Conservation (phyloP, 1,284 basidiomycete genomes). For the Porodaedalea pini region DNA sequence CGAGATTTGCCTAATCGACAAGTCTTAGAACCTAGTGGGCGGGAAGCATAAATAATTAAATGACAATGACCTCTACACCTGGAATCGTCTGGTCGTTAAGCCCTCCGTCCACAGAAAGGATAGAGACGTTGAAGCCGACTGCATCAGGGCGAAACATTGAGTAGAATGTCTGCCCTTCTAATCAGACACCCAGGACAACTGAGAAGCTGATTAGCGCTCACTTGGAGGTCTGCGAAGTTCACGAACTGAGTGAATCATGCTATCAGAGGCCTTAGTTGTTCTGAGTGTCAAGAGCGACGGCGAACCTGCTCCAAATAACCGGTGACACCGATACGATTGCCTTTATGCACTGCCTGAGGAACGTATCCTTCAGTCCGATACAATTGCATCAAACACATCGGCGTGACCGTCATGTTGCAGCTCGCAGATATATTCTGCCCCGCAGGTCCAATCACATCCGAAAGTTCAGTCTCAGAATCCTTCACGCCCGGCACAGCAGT, state of each 20-base stretch:
- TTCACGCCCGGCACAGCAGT: neutral
- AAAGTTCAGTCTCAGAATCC: conserved; percentile 13
- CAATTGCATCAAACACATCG: conserved; percentile 23
- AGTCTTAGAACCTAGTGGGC: neutral
- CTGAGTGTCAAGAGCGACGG: conserved; percentile 23
- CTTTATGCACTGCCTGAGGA: conserved; percentile 20
- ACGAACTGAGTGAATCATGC: conserved; percentile 15
- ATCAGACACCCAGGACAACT: too few species aligned
- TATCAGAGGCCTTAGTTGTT: neutral
- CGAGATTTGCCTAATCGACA: conserved; percentile 29
- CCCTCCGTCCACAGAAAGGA: conserved; percentile 31
- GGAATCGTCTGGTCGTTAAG: conserved; percentile 29
- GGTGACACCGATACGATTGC: conserved; percentile 24
- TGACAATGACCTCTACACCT: conserved; percentile 24
- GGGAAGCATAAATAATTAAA: conserved; percentile 23
- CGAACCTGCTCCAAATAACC: conserved; percentile 23
- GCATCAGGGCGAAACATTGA: conserved; percentile 30
- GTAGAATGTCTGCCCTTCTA: conserved; percentile 21
- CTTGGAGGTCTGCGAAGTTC: conserved; percentile 29
- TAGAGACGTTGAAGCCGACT: conserved; percentile 28
- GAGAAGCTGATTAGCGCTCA: neutral
- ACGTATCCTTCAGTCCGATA: conserved; percentile 22
- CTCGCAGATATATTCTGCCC: conserved; percentile 21
- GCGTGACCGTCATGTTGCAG: conserved; percentile 25
- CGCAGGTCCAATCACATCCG: conserved; percentile 26